A percentile compares a stretch with the other conserved stretches of the same genome.
These are phyloP conservation scores for Aspergillus quadricinctus DNA, from an alignment of 2,329 filamentous ascomycete genomes.

Conservation along the genomic window DNA sequence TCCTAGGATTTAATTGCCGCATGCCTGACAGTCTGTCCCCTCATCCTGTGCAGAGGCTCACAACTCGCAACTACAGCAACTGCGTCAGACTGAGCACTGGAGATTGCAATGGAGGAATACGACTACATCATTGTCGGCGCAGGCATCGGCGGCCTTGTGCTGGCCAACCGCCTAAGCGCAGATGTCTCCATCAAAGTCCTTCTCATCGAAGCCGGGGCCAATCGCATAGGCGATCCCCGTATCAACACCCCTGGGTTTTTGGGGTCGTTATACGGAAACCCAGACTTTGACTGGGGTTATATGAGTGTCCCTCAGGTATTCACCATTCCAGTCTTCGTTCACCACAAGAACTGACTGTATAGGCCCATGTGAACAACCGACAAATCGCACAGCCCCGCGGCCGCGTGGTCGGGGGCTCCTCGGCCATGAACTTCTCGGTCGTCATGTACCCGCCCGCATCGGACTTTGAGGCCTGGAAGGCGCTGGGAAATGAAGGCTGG, in stretches of 20 bases:
- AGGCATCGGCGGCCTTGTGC: slow-evolving; percentile 28
- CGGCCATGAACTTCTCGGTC: slow-evolving; percentile 41
- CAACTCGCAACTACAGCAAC: neutral
- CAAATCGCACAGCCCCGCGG: slow-evolving; percentile 43
- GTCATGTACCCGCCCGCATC: slow-evolving; percentile 20
- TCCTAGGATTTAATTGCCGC: neutral
- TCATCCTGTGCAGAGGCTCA: neutral
- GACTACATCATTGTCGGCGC: slow-evolving; percentile 32
- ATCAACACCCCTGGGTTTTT: slow-evolving; percentile 19
- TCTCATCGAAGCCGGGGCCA: slow-evolving; percentile 26
- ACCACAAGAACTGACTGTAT: neutral
- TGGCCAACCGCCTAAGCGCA: slow-evolving; percentile 29
- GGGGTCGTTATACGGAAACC: slow-evolving; percentile 14
- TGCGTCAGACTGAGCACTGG: no score
- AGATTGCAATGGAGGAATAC: slow-evolving; percentile 3
- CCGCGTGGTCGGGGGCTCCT: slow-evolving; percentile 48
- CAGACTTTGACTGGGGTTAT: slow-evolving; percentile 25
- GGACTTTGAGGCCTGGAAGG: slow-evolving; percentile 45
- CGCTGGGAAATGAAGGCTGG: slow-evolving; percentile 45
- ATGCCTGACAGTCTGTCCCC: neutral
- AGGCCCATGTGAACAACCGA: slow-evolving; percentile 35
- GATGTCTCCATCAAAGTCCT: slow-evolving; percentile 21
- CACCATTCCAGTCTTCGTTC: neutral
- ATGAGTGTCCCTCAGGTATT: slow-evolving; percentile 22
- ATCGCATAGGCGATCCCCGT: slow-evolving; percentile 19